Conservation (phyloP, 2,329 filamentous ascomycete species). For the Colletotrichum noveboracense region DNA sequence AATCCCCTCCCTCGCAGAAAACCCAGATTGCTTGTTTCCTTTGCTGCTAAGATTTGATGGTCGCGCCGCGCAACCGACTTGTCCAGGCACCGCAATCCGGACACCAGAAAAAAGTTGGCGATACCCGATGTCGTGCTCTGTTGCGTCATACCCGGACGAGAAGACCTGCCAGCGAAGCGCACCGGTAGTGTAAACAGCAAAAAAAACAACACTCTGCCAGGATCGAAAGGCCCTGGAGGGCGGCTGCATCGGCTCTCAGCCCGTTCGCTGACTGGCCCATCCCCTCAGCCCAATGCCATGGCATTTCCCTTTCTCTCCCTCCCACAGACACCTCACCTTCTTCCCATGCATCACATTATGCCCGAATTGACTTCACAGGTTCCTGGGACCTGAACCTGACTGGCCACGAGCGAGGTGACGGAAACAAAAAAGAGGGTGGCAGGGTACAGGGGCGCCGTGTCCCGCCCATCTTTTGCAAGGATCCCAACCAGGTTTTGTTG, state of each 20-base stretch:
- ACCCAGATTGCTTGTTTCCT: not conserved
- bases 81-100: not conserved
- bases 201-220: not conserved
- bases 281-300: not conserved
- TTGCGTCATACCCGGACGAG: conserved; percentile 19
- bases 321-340: not conserved
- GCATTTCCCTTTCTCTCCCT: not conserved
- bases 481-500: not conserved
- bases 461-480: not conserved
- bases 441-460: not conserved
- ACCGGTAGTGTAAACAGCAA: not conserved
- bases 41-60: not conserved
- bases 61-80: not conserved
- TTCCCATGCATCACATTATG: not conserved
- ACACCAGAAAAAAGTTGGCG: conserved; percentile 2
- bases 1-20: not conserved
- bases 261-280: conserved; percentile 9
- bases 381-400: not conserved
- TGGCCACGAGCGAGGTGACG: not conserved
- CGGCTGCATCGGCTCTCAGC: conserved; percentile 10
- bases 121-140: conserved; percentile 18
- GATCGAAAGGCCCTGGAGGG: not conserved
- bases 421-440: conserved; percentile 2
- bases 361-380: not conserved
- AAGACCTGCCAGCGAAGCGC: not conserved